phyloP scores from a whole-genome alignment of 2,329 filamentous ascomycete species.

The Fusarium sp. region DNA sequence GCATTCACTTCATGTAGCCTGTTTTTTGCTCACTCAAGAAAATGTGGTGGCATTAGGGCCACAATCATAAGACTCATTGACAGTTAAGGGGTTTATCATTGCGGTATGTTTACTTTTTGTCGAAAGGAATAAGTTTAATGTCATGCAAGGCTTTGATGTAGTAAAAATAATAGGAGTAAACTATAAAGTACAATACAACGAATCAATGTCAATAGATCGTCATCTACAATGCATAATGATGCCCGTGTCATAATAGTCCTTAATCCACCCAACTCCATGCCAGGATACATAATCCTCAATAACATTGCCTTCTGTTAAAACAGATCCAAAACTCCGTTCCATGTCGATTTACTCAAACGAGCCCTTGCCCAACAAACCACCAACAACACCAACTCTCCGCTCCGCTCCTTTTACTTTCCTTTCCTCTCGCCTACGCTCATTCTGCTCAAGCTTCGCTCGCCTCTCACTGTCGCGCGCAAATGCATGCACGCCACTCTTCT shows the following conservation, averaged over 20 bases:
- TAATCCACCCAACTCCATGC: constrained; percentile 30
- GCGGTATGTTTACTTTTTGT: too few species aligned
- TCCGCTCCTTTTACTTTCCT: constrained; percentile 67
- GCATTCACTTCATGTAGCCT: background rate
- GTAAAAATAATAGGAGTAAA: too few species aligned
- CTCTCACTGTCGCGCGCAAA: constrained; percentile 69
- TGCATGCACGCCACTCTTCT: constrained; percentile 68
- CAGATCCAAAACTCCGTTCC: constrained; percentile 20
- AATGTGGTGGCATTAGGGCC: too few species aligned
- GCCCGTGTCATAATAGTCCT: constrained; percentile 3
- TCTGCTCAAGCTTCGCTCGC: constrained; percentile 62
- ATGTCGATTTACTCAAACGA: constrained; percentile 48
- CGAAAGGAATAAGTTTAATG: too few species aligned
- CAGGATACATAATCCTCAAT: background rate
- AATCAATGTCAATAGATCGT: too few species aligned
- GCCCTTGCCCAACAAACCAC: constrained; percentile 66
- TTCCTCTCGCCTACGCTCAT: constrained; percentile 66
- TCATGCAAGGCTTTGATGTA: too few species aligned
- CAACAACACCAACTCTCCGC: constrained; percentile 64
- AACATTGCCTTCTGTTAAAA: constrained; percentile 7
- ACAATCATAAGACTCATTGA: too few species aligned
- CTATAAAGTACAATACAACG: too few species aligned
- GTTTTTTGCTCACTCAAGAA: background rate
- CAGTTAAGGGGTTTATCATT: too few species aligned
- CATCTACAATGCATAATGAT: constrained; percentile 6